These are phyloP conservation scores for Misopates orontium DNA, from an alignment of 257 asterid genomes.

Conservation along the genomic window DNA sequence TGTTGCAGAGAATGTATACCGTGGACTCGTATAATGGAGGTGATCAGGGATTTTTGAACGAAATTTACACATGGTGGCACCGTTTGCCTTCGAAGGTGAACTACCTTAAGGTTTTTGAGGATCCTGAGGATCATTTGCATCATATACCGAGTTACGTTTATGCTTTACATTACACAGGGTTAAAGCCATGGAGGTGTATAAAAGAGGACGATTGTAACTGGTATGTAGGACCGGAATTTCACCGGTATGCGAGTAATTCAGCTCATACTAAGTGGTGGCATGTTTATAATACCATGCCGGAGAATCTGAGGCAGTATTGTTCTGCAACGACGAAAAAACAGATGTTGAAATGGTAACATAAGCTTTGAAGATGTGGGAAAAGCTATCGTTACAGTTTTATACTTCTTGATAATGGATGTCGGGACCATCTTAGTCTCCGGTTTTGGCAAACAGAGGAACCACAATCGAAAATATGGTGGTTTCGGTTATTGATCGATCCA, in stretches of 20 bases:
- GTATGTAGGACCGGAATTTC: conserved; percentile 43
- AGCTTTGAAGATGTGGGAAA: no score
- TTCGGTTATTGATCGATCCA: no score
- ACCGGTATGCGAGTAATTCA: conserved; percentile 54
- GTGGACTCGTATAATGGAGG: conserved; percentile 80
- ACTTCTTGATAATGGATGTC: no score
- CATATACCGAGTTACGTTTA: conserved; percentile 39
- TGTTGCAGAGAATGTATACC: conserved; percentile 47
- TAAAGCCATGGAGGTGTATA: conserved; percentile 92
- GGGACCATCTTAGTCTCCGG: no score
- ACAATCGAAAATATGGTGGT: no score
- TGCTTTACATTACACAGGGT: conserved; percentile 71
- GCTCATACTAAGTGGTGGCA: conserved; percentile 80
- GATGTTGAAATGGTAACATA: no score
- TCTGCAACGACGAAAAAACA: not conserved
- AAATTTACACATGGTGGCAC: conserved; percentile 86
- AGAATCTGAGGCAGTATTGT: conserved; percentile 49
- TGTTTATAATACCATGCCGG: conserved; percentile 53
- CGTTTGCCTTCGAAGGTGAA: conserved; percentile 56
- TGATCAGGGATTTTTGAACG: conserved; percentile 83
- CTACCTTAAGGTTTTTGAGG: conserved; percentile 55
- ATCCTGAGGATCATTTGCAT: conserved; percentile 26
- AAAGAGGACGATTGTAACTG: conserved; percentile 73
- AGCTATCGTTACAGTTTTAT: no score
- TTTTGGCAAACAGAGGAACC: no score